Percentiles rank a stretch among this genome's conserved stretches.
These are phyloP conservation scores for Spergularia azorica DNA, from an alignment of 179 eudicot genomes.

Conservation along the genomic window DNA sequence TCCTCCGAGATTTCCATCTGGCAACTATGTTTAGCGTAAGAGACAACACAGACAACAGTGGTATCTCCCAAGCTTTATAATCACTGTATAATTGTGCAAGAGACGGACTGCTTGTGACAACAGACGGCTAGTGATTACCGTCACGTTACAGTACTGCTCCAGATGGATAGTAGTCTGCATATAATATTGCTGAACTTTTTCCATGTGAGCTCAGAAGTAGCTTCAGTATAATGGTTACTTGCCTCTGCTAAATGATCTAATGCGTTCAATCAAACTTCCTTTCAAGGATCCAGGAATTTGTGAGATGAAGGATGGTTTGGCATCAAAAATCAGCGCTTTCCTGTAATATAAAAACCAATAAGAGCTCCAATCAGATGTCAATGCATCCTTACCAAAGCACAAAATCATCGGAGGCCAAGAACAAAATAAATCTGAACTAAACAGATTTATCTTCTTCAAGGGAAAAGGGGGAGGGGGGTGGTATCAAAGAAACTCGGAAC, in stretches of 20 bases:
- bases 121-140: background rate
- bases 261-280: slow-evolving; percentile 52
- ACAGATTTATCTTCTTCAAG: too few relatives aligned
- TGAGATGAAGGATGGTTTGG: slow-evolving; percentile 50
- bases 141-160: slow-evolving; percentile 8
- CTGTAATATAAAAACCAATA: slow-evolving; percentile 40
- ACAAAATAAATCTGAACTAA: too few relatives aligned
- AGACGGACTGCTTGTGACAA: background rate
- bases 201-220: slow-evolving; percentile 18
- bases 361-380: background rate
- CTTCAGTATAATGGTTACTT: slow-evolving; percentile 25
- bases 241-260: slow-evolving; percentile 52
- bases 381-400: background rate
- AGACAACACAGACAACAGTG: background rate
- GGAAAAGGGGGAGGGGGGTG: too few relatives aligned
- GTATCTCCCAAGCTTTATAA: background rate
- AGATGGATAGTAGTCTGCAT: slow-evolving; percentile 10
- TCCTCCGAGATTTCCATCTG: background rate
- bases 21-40: slow-evolving; percentile 10
- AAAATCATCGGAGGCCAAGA: background rate
- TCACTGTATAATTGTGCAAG: background rate
- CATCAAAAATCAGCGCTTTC: slow-evolving; percentile 62
- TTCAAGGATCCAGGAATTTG: slow-evolving; percentile 80
- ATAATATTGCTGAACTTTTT: background rate
- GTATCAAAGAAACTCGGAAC: too few relatives aligned